A percentile compares a stretch with the other conserved stretches of the same genome.
These are phyloP conservation scores for Rosa chinensis DNA, from an alignment of 306 rosid genomes.

Conservation along the genomic window DNA sequence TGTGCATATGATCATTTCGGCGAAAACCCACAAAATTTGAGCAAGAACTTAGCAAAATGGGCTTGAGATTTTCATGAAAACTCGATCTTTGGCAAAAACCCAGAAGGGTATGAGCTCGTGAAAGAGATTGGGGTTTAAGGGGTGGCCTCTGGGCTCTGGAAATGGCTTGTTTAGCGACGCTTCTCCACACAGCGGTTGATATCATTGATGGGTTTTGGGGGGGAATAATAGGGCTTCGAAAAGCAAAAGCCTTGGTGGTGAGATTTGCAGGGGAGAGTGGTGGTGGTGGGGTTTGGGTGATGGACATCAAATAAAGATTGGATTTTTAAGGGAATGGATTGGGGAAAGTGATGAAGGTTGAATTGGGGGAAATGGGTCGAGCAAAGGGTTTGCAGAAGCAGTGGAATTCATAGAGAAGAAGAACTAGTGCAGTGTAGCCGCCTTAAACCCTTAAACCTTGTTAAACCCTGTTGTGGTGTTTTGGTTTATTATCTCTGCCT, in stretches of 20 bases:
- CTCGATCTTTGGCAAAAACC: conserved; percentile 18
- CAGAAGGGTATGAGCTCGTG: conserved; percentile 29
- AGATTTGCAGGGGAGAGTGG: conserved; percentile 10
- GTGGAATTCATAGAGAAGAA: conserved; percentile 22
- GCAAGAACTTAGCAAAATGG: conserved; percentile 24
- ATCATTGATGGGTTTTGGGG: conserved; percentile 35
- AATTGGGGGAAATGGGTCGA: not conserved
- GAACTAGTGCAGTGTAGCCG: conserved; percentile 25
- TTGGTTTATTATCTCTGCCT: not conserved
- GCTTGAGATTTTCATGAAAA: conserved; percentile 22
- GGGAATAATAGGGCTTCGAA: conserved; percentile 1
- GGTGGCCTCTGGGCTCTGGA: conserved; percentile 27
- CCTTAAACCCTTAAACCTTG: conserved; percentile 38
- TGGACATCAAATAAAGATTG: conserved; percentile 47
- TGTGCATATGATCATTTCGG: conserved; percentile 17
- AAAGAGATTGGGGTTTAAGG: conserved; percentile 23
- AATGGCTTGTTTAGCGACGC: conserved; percentile 49
- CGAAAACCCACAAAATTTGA: conserved; percentile 23
- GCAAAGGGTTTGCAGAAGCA: conserved; percentile 12
- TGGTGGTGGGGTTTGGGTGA: conserved; percentile 28
- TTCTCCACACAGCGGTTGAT: conserved; percentile 67
- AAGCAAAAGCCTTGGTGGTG: conserved; percentile 22
- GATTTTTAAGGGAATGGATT: not conserved
- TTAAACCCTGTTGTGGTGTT: conserved; percentile 26
- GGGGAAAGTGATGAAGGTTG: not conserved